phyloP scores from a whole-genome alignment of 495 filamentous ascomycete genomes.

The Neurospora discreta region DNA sequence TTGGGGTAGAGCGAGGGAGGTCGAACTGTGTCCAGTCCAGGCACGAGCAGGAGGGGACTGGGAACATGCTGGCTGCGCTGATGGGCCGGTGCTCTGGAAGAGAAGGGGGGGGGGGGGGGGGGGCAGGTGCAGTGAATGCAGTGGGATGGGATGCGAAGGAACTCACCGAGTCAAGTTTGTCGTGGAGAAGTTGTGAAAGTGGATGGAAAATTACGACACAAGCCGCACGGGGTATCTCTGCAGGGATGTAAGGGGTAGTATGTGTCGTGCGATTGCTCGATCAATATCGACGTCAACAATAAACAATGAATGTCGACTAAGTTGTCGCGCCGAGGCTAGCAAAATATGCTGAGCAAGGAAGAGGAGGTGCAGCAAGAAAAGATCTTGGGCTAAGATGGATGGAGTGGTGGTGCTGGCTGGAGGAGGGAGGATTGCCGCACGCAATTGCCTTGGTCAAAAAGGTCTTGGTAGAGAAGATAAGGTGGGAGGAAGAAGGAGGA shows the following conservation, averaged over 20 bases:
- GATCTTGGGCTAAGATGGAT: neutral
- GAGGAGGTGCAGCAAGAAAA: conserved; percentile 8
- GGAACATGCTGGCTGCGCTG: neutral
- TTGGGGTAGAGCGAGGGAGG: neutral
- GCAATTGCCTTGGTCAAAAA: neutral
- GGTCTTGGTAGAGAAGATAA: neutral
- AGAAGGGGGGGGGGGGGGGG: neutral
- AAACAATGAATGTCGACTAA: neutral
- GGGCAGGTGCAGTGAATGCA: neutral
- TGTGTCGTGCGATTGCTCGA: neutral
- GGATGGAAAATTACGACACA: neutral
- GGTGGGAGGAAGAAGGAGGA: neutral
- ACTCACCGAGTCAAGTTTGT: neutral
- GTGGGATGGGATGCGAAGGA: neutral
- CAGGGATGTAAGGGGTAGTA: conserved; percentile 8
- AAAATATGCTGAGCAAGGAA: conserved; percentile 1
- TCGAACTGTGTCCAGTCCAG: neutral
- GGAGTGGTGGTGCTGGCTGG: neutral
- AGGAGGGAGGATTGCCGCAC: neutral
- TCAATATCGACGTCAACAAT: neutral
- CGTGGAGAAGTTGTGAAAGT: neutral
- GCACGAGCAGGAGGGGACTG: neutral
- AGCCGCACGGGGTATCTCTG: conserved; percentile 8
- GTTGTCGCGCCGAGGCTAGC: conserved; percentile 1
- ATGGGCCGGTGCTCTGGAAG: neutral